Evolutionary conservation across 768 basidiomycete species (phyloP).

Genomic region (Mycena floridula): DNA sequence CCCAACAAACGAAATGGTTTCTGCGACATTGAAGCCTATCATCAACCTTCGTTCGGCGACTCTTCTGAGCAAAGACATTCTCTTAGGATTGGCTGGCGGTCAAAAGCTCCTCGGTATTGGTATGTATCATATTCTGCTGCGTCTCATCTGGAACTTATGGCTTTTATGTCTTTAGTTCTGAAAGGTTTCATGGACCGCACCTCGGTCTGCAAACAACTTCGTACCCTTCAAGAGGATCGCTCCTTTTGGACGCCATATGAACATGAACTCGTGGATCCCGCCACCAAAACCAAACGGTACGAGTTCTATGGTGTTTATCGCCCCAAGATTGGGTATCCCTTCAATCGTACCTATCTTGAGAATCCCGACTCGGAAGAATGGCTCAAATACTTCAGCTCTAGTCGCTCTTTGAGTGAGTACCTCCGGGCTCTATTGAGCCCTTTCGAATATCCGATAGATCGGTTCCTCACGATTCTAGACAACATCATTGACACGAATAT

Average conservation of each 20-base stretch:
- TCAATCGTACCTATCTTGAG: not conserved
- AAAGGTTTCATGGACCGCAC: not conserved
- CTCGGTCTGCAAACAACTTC: not conserved
- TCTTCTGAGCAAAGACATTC: not conserved
- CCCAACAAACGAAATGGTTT: too few relatives aligned
- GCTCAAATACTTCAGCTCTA: not conserved
- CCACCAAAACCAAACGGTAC: not conserved
- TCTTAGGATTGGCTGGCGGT: not conserved
- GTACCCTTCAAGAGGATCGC: not conserved
- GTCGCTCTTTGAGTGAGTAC: not conserved
- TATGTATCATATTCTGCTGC: not conserved
- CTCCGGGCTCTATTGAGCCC: not conserved
- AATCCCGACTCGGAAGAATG: not conserved
- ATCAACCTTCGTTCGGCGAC: not conserved
- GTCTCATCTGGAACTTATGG: not conserved
- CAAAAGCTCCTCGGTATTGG: not conserved
- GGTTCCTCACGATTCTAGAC: not conserved
- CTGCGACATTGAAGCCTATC: not conserved
- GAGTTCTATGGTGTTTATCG: not conserved
- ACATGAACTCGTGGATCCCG: not conserved
- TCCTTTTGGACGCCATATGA: not conserved
- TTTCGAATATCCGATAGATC: not conserved
- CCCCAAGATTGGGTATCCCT: not conserved
- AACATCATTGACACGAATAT: not conserved
- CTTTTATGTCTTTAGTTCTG: not conserved